These are phyloP conservation scores for Thermomyces lanuginosus DNA, from an alignment of 2,329 filamentous ascomycete genomes.

Conservation along the genomic window DNA sequence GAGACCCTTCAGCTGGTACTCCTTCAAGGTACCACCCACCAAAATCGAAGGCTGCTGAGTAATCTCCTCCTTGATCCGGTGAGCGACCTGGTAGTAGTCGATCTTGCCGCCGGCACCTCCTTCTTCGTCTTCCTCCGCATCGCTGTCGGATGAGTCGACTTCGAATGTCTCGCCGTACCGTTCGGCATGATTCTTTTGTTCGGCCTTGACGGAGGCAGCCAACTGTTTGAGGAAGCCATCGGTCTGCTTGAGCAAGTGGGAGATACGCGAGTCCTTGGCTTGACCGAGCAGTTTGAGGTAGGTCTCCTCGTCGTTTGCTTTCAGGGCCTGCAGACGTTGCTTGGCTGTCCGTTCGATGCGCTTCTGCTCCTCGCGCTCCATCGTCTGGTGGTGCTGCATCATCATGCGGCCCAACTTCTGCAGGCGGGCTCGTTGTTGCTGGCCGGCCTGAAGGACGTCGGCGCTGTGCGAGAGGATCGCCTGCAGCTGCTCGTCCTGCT, in stretches of 20 bases:
- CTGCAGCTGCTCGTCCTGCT: conserved; percentile 79
- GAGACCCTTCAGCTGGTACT: conserved; percentile 95
- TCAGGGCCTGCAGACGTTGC: conserved; percentile 96
- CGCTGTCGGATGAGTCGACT: conserved; percentile 43
- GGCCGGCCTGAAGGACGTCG: conserved; percentile 55
- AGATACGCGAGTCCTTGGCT: conserved; percentile 98
- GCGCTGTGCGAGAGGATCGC: conserved; percentile 68
- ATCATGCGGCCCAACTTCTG: conserved; percentile 82
- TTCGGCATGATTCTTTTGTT: conserved; percentile 70
- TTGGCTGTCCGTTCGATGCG: conserved; percentile 94
- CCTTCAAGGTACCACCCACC: conserved; percentile 83
- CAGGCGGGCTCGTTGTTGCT: conserved; percentile 53
- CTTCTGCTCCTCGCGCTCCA: conserved; percentile 98
- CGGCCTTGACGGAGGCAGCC: conserved; percentile 80
- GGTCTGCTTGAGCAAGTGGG: conserved; percentile 88
- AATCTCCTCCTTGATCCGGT: conserved; percentile 88
- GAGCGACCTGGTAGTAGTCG: conserved; percentile 96
- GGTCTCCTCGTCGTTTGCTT: conserved; percentile 97
- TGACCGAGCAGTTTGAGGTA: conserved; percentile 96
- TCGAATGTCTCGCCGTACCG: conserved; percentile 53
- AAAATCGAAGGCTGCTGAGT: conserved; percentile 67
- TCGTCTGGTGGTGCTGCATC: conserved; percentile 78
- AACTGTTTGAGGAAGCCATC: conserved; percentile 95
- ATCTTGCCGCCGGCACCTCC: conserved; percentile 60
- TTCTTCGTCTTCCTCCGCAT: conserved; percentile 53